Conservation (phyloP, 2,329 filamentous ascomycete genomes). For the Blastomyces silverae region DNA sequence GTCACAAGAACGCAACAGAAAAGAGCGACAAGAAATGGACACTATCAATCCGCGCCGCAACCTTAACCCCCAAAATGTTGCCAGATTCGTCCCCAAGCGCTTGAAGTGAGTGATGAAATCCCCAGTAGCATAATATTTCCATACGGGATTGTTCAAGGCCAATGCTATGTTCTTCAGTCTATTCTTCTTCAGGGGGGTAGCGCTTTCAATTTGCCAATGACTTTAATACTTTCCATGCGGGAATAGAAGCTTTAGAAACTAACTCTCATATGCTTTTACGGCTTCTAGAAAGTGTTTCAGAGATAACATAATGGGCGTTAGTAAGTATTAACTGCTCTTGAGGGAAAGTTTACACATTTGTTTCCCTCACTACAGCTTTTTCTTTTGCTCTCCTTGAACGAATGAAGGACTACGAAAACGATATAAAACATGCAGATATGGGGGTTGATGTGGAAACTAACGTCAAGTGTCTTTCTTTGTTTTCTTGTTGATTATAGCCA, state of each 20-base stretch:
- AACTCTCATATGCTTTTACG: constrained; percentile 14
- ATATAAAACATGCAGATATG: not conserved
- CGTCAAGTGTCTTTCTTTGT: not conserved
- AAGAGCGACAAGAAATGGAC: not conserved
- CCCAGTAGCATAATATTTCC: not conserved
- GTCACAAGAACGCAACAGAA: not conserved
- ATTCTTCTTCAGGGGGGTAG: not conserved
- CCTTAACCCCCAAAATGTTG: not conserved
- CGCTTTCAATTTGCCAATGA: no score
- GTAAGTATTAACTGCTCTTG: constrained; percentile 21
- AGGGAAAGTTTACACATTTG: no score
- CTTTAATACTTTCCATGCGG: no score
- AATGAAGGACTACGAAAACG: not conserved
- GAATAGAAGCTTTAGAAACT: constrained; percentile 27
- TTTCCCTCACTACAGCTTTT: not conserved
- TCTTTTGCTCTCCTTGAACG: not conserved
- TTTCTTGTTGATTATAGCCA: constrained; percentile 20
- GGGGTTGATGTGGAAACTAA: not conserved
- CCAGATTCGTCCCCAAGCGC: constrained; percentile 1
- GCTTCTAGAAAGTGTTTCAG: constrained; percentile 20
- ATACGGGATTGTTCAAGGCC: not conserved
- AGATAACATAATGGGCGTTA: constrained; percentile 29
- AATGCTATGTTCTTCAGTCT: not conserved
- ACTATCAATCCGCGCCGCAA: not conserved
- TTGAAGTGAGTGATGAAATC: not conserved